Evolutionary conservation across 2,329 filamentous ascomycete species (phyloP).

Genomic region (Calonectria pauciramosa): DNA sequence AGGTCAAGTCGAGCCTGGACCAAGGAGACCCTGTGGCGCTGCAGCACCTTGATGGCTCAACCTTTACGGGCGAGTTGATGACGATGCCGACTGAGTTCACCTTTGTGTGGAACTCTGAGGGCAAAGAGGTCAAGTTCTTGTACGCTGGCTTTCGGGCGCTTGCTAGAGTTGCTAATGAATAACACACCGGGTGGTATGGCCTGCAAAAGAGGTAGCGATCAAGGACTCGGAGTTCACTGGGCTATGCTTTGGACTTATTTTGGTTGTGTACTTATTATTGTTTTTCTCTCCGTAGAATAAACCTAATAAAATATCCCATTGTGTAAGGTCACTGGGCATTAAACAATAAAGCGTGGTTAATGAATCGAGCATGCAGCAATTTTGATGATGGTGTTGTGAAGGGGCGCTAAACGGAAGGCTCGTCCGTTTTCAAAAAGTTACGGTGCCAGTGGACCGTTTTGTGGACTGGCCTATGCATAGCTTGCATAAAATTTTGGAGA

Average conservation of each 20-base stretch:
- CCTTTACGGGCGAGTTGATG: background rate
- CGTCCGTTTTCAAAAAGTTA: background rate
- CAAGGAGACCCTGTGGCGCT: background rate
- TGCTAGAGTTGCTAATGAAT: background rate
- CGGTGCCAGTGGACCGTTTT: background rate
- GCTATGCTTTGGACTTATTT: background rate
- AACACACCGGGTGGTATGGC: background rate
- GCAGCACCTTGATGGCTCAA: background rate
- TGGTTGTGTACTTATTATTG: background rate
- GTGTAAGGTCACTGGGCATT: background rate
- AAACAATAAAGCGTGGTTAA: background rate
- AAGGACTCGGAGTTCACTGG: background rate
- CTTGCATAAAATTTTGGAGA: background rate
- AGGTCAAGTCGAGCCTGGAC: background rate
- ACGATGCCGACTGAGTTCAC: constrained; percentile 2
- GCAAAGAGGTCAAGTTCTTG: background rate
- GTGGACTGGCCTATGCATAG: background rate
- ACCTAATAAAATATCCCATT: no score
- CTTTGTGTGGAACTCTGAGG: background rate
- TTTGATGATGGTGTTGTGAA: background rate
- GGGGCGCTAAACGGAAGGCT: background rate
- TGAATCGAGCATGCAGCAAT: no score
- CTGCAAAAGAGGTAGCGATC: background rate
- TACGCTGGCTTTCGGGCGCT: background rate
- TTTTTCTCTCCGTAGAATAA: background rate